Base-by-base conservation (phyloP, 768 basidiomycete genomes). In the Strobilomyces dryophilus region DNA sequence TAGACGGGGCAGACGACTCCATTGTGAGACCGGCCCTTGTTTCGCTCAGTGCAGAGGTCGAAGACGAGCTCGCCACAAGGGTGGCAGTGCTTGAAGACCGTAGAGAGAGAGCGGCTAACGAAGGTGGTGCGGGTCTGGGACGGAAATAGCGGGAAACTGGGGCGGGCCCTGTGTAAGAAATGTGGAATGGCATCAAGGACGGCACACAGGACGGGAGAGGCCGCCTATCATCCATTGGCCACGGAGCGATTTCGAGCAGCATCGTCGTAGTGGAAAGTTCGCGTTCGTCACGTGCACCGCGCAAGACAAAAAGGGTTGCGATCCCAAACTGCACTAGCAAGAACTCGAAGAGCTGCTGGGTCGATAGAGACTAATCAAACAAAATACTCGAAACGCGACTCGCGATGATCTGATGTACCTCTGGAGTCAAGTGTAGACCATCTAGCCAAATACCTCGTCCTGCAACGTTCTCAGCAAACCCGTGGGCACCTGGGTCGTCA, bases 121-220 rank as follows among this genome's bases (percentile, higher is more conserved):
- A 54, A 18, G 63, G 34, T 5, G 66, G 66, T n/a, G 62, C 64
- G 4, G 73, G 66, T 49, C 76, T 77, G 48, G 84, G 74, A 42
- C 77, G 78, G 66, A 92, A 83, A 66, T 84, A 93, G 6, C 85
- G 84, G 4, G 85, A 85, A 17, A 92, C 73, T 6, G 84, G 82
- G 1, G 90, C 89, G 18, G 78, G 76, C 0, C 91, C 91, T 10
- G 77, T 74, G 67, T 90, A 82, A 12, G 76, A 69, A 44, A 92
- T 83, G 59, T 86, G 82, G 57, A 94, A 93, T 5, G 91, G 91
- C 87, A 94, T 90, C 29, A 94, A 76, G 63, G 84, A 77, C 1
- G 87, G 89, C 3, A 70, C 73, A 44, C 79, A 82, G 52, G n/a
- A 71, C 64, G 10, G 79, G 58, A 57, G 55, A 12, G 5, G 45